These are phyloP conservation scores for Larix sibirica DNA, from an alignment of 83 land plant genomes.

Conservation along the genomic window DNA sequence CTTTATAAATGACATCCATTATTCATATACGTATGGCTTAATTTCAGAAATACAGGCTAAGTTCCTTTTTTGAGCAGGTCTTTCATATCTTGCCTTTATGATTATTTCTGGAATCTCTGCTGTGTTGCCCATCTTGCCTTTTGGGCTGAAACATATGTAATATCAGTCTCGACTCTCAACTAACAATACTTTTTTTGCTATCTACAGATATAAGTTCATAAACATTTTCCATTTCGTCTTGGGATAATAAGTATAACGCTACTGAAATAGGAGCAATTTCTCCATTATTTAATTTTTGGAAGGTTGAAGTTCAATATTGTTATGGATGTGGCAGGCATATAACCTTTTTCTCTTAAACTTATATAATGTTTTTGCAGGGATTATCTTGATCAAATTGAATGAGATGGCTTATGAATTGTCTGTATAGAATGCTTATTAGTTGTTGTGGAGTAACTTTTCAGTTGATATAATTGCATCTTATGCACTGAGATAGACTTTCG, in stretches of 20 bases:
- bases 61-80: too few species aligned
- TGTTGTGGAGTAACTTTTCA: background rate
- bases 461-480: conserved; percentile 1
- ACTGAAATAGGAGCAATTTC: background rate
- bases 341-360: background rate
- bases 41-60: too few species aligned
- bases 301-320: background rate
- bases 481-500: background rate
- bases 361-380: background rate
- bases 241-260: background rate
- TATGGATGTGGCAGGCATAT: background rate
- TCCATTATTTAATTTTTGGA: background rate
- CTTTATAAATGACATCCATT: too few species aligned
- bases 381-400: background rate
- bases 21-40: too few species aligned
- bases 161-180: too few species aligned
- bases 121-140: too few species aligned
- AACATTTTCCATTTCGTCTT: too few species aligned
- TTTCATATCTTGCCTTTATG: too few species aligned
- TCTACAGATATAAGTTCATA: too few species aligned
- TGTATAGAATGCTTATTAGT: background rate
- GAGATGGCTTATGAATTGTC: background rate
- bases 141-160: too few species aligned
- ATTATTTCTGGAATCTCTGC: too few species aligned
- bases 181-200: too few species aligned